Base-by-base conservation (phyloP, 2,329 filamentous ascomycete species). In the Penicillium decumbens region DNA sequence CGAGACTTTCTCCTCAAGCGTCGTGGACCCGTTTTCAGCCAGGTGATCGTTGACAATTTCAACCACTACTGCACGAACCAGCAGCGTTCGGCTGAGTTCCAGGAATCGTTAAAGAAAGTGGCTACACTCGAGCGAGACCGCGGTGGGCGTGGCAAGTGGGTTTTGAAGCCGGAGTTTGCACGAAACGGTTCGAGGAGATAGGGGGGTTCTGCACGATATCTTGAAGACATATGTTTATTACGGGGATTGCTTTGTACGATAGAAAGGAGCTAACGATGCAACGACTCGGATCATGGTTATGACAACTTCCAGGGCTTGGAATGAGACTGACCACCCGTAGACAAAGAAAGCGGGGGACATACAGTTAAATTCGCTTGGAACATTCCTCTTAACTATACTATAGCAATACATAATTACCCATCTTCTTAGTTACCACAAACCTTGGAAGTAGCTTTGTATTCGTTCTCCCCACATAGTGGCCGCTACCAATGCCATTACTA, bases 41-140 rank as follows among this genome's bases (percentile, higher is more conserved):
- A 95, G 72, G 85, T 89, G 77, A 72, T 96, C 39, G 87, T 95
- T 23, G 88, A 95, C 62, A 89, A 95, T 63, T 97, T 96, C 69
- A 89, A 91, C 68, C 81, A 82, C 12, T 87, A 84, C 62, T 95
- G 89, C 65, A 80, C 79, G 20, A 87, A 82, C 38, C 71, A 78
- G 24, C 80, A 82, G 53, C 80, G 88, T 53, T 85, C 84, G 44
- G 80, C 82, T 15, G 86, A 90, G 66, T 97, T 97, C 67, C 92
- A 90, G 71, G 78, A 81, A 60, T 89, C 89, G 59, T 72, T 97
- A 47, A 84, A 87, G 59, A 77, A 77, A 53, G 86, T 95, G 61
- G 92, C 92, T 0, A 80, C 75, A 46, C 70, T 95, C 63, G 77
- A 73, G 58, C 77, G 76, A 4, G 69, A 69, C 9, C 63, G 71